Base-by-base conservation (phyloP, 805 yeast species). In the Kuraishia capsulata region DNA sequence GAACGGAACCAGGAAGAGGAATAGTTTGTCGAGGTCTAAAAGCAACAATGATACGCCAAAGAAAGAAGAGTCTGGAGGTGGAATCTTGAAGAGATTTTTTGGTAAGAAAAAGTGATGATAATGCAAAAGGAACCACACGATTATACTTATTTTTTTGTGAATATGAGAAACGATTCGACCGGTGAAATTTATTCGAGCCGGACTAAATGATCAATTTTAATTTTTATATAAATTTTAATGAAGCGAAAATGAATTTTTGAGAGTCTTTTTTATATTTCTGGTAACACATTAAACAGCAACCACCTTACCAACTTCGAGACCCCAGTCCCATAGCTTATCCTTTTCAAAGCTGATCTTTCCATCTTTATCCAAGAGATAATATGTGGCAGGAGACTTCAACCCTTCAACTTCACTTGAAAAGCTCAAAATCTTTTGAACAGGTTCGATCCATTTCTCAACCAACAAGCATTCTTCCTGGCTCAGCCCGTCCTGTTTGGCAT, bases 401-500 rank as follows among this genome's bases (percentile, higher is more conserved):
- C 17, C 31, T 13, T 28, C 31, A 8, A 17, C 17, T 5, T 9
- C 17, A 5, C 6, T 9, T 24, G 8, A 11, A 17, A 28, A 28
- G 17, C 31, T 11, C 31, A 28, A 17, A 6, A 28, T 5, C 17
- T 13, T 28, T 17, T 11, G 13, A 8, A 28, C 17, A 5, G 31
- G 31, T 8, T 13, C 13, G 17, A 53, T 26, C 57, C 61, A 63
- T 4, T 39, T 34, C 20, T 47, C 43, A 4, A 54, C 41, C 5
- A 42, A 13, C 9, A 30, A 34, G 28, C 45, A 41, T 40, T 64
- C 69, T 6, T 51, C 49, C 11, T 43, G 52, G 0, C 47, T 44
- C 37, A 52, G 50, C 4, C 55, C 58, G 19, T 51, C 54, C 30
- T 48, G 43, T 23, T 54, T 28, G 21, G 42, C 45, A 38, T 51